Evolutionary conservation across 805 yeast genomes (phyloP).

Genomic region (Metschnikowia similis): DNA sequence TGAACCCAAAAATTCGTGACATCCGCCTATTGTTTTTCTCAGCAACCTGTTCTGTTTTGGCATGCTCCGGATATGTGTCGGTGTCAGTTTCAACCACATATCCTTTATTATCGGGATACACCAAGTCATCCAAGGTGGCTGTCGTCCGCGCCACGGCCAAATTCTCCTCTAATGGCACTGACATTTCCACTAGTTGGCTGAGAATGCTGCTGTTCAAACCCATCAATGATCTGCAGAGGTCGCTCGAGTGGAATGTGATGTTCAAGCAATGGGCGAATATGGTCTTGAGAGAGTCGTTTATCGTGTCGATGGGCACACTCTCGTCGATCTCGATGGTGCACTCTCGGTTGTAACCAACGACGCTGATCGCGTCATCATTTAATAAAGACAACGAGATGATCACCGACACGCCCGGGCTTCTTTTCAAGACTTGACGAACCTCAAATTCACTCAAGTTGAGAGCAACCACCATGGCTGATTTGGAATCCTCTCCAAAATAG

Average conservation of each 20-base stretch:
- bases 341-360: conserved; percentile 11
- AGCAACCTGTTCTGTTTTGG: too few relatives aligned
- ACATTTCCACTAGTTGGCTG: not conserved
- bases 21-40: not conserved
- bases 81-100: not conserved
- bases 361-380: conserved; percentile 23
- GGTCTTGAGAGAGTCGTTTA: conserved; percentile 21
- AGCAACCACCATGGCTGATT: conserved; percentile 62
- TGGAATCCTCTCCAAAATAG: conserved; percentile 51
- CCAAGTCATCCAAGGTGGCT: not conserved
- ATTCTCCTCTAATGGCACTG: not conserved
- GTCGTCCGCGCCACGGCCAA: not conserved
- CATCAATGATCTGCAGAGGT: conserved; percentile 16
- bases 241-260: conserved; percentile 22
- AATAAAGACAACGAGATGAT: conserved; percentile 46
- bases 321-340: conserved; percentile 19
- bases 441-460: conserved; percentile 51
- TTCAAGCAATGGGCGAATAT: conserved; percentile 19
- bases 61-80: not conserved
- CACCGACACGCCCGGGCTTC: conserved; percentile 35
- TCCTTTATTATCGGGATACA: not conserved
- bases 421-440: conserved; percentile 27
- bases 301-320: conserved; percentile 18
- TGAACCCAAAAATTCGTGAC: not conserved
- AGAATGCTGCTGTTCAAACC: conserved; percentile 4